Evolutionary conservation across 805 yeast species (phyloP).

Genomic region (Zygosaccharomyces pseudorouxii): DNA sequence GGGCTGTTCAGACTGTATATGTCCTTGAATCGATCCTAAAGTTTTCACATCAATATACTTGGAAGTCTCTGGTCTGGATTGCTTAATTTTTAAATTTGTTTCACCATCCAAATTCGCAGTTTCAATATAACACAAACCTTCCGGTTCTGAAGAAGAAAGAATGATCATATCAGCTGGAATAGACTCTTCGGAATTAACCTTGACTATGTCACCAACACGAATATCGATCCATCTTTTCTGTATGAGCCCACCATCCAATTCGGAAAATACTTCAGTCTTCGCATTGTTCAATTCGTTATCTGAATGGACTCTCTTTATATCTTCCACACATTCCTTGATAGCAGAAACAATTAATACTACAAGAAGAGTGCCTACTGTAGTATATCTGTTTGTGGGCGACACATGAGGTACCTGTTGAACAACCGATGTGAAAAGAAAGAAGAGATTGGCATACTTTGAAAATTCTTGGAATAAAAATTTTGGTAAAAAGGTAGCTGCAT

Average conservation of each 20-base stretch:
- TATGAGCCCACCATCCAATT: slow-evolving; percentile 58
- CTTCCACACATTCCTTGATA: slow-evolving; percentile 85
- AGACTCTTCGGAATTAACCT: slow-evolving; percentile 79
- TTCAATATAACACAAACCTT: slow-evolving; percentile 94
- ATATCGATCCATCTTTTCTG: slow-evolving; percentile 79
- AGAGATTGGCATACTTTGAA: slow-evolving; percentile 92
- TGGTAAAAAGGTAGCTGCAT: slow-evolving; percentile 86
- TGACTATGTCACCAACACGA: slow-evolving; percentile 85
- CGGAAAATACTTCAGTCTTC: slow-evolving; percentile 57
- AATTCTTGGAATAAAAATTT: slow-evolving; percentile 95
- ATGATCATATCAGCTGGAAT: slow-evolving; percentile 90
- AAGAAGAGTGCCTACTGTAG: slow-evolving; percentile 86
- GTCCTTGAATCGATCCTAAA: slow-evolving; percentile 50
- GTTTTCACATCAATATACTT: slow-evolving; percentile 62
- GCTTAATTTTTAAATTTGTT: slow-evolving; percentile 92
- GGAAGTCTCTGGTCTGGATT: slow-evolving; percentile 75
- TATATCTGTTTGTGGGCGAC: slow-evolving; percentile 91
- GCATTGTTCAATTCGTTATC: slow-evolving; percentile 88
- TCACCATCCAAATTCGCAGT: slow-evolving; percentile 98
- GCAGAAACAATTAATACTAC: slow-evolving; percentile 90
- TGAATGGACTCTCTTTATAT: slow-evolving; percentile 78
- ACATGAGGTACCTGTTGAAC: slow-evolving; percentile 97
- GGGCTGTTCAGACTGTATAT: slow-evolving; percentile 81
- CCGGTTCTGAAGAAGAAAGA: slow-evolving; percentile 92
- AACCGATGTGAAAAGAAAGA: slow-evolving; percentile 83